phyloP scores from a whole-genome alignment of 2,329 filamentous ascomycete species.

The Stemphylium lycopersici region DNA sequence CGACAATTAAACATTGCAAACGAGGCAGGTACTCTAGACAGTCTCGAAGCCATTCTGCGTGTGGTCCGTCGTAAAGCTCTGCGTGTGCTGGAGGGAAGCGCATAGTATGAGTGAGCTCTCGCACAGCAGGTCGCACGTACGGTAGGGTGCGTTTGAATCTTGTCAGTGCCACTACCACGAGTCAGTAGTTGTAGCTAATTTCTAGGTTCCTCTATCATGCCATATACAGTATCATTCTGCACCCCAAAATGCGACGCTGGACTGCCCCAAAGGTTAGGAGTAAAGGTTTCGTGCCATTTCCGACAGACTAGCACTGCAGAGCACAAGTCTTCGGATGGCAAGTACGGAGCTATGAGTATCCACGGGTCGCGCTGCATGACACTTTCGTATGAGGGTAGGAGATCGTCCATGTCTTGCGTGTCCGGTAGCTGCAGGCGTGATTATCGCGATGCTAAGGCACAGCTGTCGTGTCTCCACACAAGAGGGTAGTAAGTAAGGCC shows the following conservation, averaged over 20 bases:
- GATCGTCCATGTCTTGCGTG: conserved; percentile 57
- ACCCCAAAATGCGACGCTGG: conserved; percentile 67
- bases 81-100: conserved; percentile 66
- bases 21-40: conserved; percentile 63
- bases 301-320: conserved; percentile 62
- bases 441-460: not conserved
- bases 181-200: conserved; percentile 12
- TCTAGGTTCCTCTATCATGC: conserved; percentile 28
- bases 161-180: conserved; percentile 59
- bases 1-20: conserved; percentile 65
- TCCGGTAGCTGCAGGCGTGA: not conserved
- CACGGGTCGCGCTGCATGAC: conserved; percentile 62
- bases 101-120: conserved; percentile 65
- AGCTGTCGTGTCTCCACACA: not conserved
- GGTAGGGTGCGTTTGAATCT: conserved; percentile 64
- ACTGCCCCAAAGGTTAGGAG: conserved; percentile 66
- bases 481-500: not conserved
- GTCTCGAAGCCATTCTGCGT: conserved; percentile 64
- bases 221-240: conserved; percentile 66
- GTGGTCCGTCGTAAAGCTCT: conserved; percentile 65
- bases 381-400: conserved; percentile 65
- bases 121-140: conserved; percentile 59
- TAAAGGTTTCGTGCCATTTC: conserved; percentile 64
- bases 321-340: conserved; percentile 63
- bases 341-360: conserved; percentile 62